phyloP scores from a whole-genome alignment of 768 basidiomycete genomes.

The Daedaleopsis sinensis region DNA sequence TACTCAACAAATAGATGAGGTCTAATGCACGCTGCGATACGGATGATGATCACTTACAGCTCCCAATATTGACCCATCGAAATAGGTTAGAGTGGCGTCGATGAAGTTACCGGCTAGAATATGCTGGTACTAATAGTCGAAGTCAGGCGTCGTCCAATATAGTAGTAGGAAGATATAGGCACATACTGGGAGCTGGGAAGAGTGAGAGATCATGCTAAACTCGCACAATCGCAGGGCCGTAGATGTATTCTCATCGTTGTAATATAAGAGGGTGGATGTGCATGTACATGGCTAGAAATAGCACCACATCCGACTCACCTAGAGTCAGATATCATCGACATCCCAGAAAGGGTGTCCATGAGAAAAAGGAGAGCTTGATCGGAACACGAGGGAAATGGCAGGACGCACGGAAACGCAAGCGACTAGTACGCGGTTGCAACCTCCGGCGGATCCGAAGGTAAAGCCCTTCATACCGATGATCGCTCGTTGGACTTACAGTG shows the following conservation, averaged over 20 bases:
- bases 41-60: background rate
- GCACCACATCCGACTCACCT: background rate
- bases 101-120: too few species aligned
- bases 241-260: too few species aligned
- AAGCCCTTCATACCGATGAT: too few species aligned
- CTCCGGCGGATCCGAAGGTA: too few species aligned
- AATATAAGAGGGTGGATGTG: too few species aligned
- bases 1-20: background rate
- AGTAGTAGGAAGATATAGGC: too few species aligned
- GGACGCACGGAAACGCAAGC: background rate
- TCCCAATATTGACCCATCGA: background rate
- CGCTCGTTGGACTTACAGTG: conserved; percentile 1
- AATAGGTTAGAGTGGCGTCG: background rate
- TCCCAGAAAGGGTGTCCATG: background rate
- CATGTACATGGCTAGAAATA: background rate
- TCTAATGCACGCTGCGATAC: too few species aligned
- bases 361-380: background rate
- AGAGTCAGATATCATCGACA: background rate
- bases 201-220: too few species aligned
- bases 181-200: too few species aligned
- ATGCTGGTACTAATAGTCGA: background rate
- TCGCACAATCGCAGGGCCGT: too few species aligned
- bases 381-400: background rate
- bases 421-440: background rate
- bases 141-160: background rate